phyloP scores from a whole-genome alignment of 768 basidiomycete genomes.

The Mycena leptocephala region DNA sequence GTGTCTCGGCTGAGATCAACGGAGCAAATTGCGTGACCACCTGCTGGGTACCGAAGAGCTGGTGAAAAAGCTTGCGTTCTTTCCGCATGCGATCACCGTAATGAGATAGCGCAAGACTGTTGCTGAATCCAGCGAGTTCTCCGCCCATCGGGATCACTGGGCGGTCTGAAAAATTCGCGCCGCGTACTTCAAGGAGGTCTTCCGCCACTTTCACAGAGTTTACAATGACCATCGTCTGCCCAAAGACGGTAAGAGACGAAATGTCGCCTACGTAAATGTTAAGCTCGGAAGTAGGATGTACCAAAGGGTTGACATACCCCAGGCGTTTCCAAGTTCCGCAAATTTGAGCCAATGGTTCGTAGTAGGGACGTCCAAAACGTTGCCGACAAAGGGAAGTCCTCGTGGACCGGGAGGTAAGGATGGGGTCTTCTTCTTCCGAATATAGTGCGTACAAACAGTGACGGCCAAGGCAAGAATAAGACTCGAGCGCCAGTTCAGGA shows the following conservation, averaged over 20 bases:
- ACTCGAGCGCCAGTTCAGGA: not conserved
- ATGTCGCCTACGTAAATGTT: constrained; percentile 50
- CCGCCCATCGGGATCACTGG: constrained; percentile 61
- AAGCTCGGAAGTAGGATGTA: not conserved
- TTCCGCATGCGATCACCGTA: constrained; percentile 30
- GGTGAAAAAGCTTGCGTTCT: constrained; percentile 33
- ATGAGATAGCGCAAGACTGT: constrained; percentile 14
- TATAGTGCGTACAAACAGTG: not conserved
- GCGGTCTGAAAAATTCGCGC: constrained; percentile 70
- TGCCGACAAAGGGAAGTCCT: constrained; percentile 56
- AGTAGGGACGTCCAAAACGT: constrained; percentile 48
- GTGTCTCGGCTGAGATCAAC: not conserved
- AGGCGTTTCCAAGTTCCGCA: constrained; percentile 49
- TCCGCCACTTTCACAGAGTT: constrained; percentile 58
- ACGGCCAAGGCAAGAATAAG: not conserved
- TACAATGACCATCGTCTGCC: constrained; percentile 62
- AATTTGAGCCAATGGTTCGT: constrained; percentile 47
- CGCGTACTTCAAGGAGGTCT: constrained; percentile 69
- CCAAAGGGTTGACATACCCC: constrained; percentile 42
- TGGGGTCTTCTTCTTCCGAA: not conserved
- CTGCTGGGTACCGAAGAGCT: constrained; percentile 13
- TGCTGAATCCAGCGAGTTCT: constrained; percentile 44
- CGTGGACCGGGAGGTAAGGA: constrained; percentile 56
- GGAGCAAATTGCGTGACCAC: constrained; percentile 8
- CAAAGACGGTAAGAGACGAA: constrained; percentile 54